Evolutionary conservation across 352 stramenopile genomes (phyloP), one percentile per base, ranked within the genome.

Genomic region (Phytopythium montanum): DNA sequence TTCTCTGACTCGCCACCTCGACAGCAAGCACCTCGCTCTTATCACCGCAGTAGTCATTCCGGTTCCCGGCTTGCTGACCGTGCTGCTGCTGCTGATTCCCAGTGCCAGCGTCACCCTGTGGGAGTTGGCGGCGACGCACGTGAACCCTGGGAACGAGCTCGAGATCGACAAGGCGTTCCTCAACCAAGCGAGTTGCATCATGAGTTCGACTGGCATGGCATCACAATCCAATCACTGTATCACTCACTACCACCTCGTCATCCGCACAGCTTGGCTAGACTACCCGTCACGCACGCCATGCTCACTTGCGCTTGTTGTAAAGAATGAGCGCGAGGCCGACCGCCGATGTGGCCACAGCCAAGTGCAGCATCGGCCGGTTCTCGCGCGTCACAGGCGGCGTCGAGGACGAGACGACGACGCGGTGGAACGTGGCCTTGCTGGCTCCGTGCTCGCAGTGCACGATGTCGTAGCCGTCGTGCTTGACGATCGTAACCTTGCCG

Each of bases 401-500:
- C 5, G 53, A 59, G 25, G 53, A 59, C 26, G 56, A 61, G 34
- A 82, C 68, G 33, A 74, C 60, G 18, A 82, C 39, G 34, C 63
- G 65, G 64, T 82, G 73, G 34, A 62, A 65, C 38, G 64, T 64
- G 3, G 49, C 55, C 33, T 70, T 64, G 21, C 39, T 54, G 56
- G 71, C 68, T 23, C 38, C 53, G 39, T 77, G 68, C 23, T 70
- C 61, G 60, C 78, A 75, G 28, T 68, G 66, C 33, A 82, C 49
- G 38, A 82, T 61, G 57, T 82, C 73, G 68, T 82, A 82, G 29
- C 73, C 70, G 49, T 75, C 68, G 62, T 79, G 64, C 45, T 79
- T 75, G 50, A 73, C 67, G 38, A 79, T 73, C 38, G 57, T 25
- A 53, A 64, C 72, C 51, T 71, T 58, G 50, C 67, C 70, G 52